Evolutionary conservation across 495 filamentous ascomycete genomes (phyloP), one percentile per base, ranked within the genome.

Genomic region (Cercophora sp.): DNA sequence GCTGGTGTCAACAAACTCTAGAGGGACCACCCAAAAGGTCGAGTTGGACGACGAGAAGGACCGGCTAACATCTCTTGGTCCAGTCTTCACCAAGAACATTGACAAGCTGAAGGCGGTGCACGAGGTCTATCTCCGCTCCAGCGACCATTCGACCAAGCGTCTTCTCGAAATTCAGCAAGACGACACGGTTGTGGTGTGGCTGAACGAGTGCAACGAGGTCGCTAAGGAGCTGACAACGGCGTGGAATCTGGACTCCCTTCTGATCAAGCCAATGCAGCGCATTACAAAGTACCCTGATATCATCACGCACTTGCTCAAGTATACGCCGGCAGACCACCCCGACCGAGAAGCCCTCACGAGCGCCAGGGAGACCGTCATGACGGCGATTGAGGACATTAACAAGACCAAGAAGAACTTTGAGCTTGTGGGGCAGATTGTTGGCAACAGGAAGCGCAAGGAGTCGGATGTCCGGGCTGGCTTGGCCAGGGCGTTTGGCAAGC

Each of bases 261-360:
- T 99, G 11, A 89, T 99, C 52, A 99, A 99, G 68, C 93, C 93
- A 8, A 86, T 92, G 57, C 93, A 99, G 70, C 80, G 93, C 27
- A 82, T 97, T 25, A 77, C 89, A 24, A 96, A 95, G 57, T 99
- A 96, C 59, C 91, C 90, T 1, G 82, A 96, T 9, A 75, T 99
- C 22, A 75, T 99, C 31, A 77, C 77, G 5, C 78, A 89, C 51
- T 75, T 97, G 0, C 77, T 92, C 20, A 84, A 92, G 49, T 78
- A 80, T 35, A 97, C 94, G 0, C 85, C 88, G 0, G 68, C 69
- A 8, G 83, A 87, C 46, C 93, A 99, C 61, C 89, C 92, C 0
- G 93, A 99, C 66, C 81, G 80, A 41, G 72, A 75, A 8, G 70
- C 82, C 31, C 77, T 97, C 27, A 69, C 82, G 40, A 69, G 70